A percentile compares a stretch with the other conserved stretches of the same genome.
phyloP scores from a whole-genome alignment of 2,329 filamentous ascomycete species.

The Alternaria angustiovoidea region DNA sequence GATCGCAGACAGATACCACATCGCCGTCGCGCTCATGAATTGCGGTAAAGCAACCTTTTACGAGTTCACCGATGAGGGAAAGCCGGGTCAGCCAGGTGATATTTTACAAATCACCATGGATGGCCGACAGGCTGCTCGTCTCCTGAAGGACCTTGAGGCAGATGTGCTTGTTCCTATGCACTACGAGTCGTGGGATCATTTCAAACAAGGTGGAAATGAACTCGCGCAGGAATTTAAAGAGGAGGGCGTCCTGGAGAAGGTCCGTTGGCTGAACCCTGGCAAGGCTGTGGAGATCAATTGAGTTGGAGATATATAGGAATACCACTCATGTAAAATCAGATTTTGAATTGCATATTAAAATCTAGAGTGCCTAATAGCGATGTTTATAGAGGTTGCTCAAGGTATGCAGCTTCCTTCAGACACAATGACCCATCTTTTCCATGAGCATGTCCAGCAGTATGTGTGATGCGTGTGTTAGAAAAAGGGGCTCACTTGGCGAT shows the following conservation, averaged over 20 bases:
- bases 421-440: not conserved
- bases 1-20: constrained; percentile 8
- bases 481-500: rapidly evolving
- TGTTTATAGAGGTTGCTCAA: not conserved
- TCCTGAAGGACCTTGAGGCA: not conserved
- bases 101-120: not conserved
- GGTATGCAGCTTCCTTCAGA: rapidly evolving
- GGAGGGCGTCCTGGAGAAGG: not conserved
- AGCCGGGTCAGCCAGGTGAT: not conserved
- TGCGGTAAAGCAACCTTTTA: constrained; percentile 1
- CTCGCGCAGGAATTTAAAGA: not conserved
- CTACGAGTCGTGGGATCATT: constrained; percentile 1
- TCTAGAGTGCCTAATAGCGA: rapidly evolving
- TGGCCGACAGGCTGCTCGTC: not conserved
- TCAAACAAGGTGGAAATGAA: not conserved
- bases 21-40: not conserved
- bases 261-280: not conserved
- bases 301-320: not conserved
- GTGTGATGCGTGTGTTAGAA: too few species aligned
- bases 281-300: not conserved
- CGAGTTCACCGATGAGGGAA: not conserved
- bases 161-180: not conserved
- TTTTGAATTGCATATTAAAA: too few species aligned
- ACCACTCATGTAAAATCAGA: too few species aligned
- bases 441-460: too few species aligned